Base-by-base conservation (phyloP, 768 basidiomycete genomes). In the Tricholoma furcatifolium region DNA sequence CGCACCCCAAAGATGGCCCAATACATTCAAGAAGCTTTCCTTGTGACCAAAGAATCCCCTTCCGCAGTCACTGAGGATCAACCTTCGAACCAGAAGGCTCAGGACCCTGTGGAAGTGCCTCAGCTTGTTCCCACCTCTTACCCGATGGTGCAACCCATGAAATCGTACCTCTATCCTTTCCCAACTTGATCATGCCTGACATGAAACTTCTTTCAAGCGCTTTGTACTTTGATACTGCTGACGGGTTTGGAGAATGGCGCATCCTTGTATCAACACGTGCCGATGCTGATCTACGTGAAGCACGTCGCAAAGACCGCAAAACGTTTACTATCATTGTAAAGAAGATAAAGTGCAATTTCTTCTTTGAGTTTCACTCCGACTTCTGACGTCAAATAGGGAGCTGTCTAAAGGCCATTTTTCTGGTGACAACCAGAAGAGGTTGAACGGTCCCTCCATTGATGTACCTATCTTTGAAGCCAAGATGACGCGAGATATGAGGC, bases 181-280 rank as follows among this genome's bases (percentile, higher is more conserved):
- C 20, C 9, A 6, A 38, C 4, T 35, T 20, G 32, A 4, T 2
- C 30, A 17, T n/a, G 18, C 20, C 34, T 38, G 9, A 38, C 23
- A 24, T 12, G 30, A n/a, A n/a, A 1, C 24, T 20, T 41, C 43
- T 42, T 17, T 18, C 32, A 51, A 76, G 72, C 4, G 82, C 81
- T 0, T 65, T 85, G 1, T 77, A 84, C 62, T 84, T 84, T 53
- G 79, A 84, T 21, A 81, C 73, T 36, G 75, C 78, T 0, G 72
- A 78, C 8, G 81, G 80, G 0, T 85, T 87, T 39, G 87, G 87
- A 2, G 74, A 78, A 20, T 88, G 87, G 87, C 68, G 69, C 0
- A 78, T 88, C 44, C 64, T 84, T 15, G 77, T 86, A 5, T 77
- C 80, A 6, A 74, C 71, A 0, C 68, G 74, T 17, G 84, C 82